phyloP scores from a whole-genome alignment of 1,139 yeast species.

The Candida sp. region DNA sequence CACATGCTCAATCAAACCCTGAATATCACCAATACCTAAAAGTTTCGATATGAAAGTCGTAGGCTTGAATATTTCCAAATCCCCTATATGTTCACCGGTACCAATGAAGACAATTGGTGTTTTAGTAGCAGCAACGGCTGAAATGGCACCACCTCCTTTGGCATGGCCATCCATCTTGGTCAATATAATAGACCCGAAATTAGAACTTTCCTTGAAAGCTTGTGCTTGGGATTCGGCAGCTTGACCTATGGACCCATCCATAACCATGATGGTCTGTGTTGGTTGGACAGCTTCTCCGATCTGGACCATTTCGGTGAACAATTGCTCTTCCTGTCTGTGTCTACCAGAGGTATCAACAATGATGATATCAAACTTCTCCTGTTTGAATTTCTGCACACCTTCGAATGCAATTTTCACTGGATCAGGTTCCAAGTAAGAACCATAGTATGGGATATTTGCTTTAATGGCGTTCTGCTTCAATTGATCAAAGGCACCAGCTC shows the following conservation, averaged over 20 bases:
- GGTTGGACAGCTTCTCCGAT: slow-evolving; percentile 88
- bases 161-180: slow-evolving; percentile 99
- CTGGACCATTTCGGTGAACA: slow-evolving; percentile 95
- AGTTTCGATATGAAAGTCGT: slow-evolving; percentile 86
- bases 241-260: slow-evolving; percentile 98
- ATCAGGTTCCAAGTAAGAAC: slow-evolving; percentile 94
- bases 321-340: slow-evolving; percentile 92
- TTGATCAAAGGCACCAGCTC: slow-evolving; percentile 99
- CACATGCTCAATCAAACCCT: slow-evolving; percentile 93
- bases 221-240: slow-evolving; percentile 96
- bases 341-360: slow-evolving; percentile 99
- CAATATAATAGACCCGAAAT: slow-evolving; percentile 93
- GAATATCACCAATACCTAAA: slow-evolving; percentile 95
- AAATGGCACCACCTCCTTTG: slow-evolving; percentile 99
- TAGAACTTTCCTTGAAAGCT: slow-evolving; percentile 92
- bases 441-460: slow-evolving; percentile 93
- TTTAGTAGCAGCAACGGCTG: slow-evolving; percentile 97
- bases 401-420: slow-evolving; percentile 92
- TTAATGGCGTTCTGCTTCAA: slow-evolving; percentile 96
- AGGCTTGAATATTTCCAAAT: slow-evolving; percentile 91
- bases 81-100: slow-evolving; percentile 97
- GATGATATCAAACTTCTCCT: slow-evolving; percentile 90
- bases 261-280: slow-evolving; percentile 95
- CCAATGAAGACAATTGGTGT: slow-evolving; percentile 98
- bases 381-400: slow-evolving; percentile 92